Evolutionary conservation across 371 early-diverging fungal species (phyloP).

Genomic region (Dichotomocladium elegans): DNA sequence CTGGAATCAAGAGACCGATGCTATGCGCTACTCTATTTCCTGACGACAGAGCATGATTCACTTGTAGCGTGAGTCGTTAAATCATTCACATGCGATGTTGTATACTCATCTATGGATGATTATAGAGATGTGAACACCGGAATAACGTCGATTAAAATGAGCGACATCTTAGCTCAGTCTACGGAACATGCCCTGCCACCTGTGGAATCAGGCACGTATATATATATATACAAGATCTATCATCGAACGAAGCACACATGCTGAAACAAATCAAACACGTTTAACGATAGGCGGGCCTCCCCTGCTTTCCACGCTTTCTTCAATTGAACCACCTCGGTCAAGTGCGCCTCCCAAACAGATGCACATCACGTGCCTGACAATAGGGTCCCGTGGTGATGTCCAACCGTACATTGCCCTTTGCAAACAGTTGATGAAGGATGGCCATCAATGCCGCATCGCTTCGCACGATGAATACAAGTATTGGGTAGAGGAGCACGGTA

Average conservation of each 20-base stretch:
- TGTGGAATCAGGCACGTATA: slow-evolving; percentile 21
- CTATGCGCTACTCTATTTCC: slow-evolving; percentile 17
- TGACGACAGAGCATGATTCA: neutral
- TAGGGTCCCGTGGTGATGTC: slow-evolving; percentile 84
- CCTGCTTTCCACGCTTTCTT: slow-evolving; percentile 1
- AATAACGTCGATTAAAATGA: slow-evolving; percentile 9
- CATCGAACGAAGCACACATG: neutral
- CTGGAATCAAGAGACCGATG: slow-evolving; percentile 25
- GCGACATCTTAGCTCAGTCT: slow-evolving; percentile 16
- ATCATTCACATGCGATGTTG: no score
- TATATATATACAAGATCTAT: neutral
- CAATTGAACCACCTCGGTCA: neutral
- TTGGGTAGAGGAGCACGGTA: slow-evolving; percentile 70
- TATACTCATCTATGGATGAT: neutral
- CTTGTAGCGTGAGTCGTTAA: no score
- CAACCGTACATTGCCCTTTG: slow-evolving; percentile 82
- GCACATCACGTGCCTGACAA: slow-evolving; percentile 75
- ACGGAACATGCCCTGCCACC: slow-evolving; percentile 30
- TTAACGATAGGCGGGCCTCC: slow-evolving; percentile 15
- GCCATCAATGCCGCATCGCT: slow-evolving; percentile 71
- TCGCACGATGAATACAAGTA: slow-evolving; percentile 71
- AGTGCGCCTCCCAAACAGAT: slow-evolving; percentile 28
- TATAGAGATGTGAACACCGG: neutral
- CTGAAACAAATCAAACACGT: no score
- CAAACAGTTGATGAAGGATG: slow-evolving; percentile 66